A percentile compares a stretch with the other conserved stretches of the same genome.
phyloP scores from a whole-genome alignment of 1,284 basidiomycete species.

The Cutaneotrichosporon dermatis region DNA sequence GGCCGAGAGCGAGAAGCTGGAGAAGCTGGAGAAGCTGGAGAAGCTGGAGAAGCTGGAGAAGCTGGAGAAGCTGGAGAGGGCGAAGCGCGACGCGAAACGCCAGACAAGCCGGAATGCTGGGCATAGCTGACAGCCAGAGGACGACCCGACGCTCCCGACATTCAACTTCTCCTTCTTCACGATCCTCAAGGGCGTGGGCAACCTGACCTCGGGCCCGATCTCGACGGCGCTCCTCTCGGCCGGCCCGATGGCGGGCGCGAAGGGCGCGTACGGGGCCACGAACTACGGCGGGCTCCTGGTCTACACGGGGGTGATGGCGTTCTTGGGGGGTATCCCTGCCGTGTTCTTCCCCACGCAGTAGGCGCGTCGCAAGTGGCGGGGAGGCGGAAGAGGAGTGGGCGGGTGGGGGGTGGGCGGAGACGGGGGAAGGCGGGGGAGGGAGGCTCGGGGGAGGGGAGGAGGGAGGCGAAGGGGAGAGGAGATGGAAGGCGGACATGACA shows the following conservation, averaged over 20 bases:
- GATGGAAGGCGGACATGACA: too few relatives aligned
- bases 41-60: too few relatives aligned
- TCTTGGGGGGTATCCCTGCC: slow-evolving; percentile 18
- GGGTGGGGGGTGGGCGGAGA: background rate
- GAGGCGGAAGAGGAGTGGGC: too few relatives aligned
- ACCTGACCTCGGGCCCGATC: slow-evolving; percentile 44
- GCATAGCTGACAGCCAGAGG: slow-evolving; percentile 21
- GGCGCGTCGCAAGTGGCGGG: background rate
- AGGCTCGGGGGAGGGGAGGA: too few relatives aligned
- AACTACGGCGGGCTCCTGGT: slow-evolving; percentile 37
- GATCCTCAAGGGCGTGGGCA: slow-evolving; percentile 43
- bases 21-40: too few relatives aligned
- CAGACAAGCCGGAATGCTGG: too few relatives aligned
- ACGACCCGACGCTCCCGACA: slow-evolving; percentile 38
- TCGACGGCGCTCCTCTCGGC: slow-evolving; percentile 33
- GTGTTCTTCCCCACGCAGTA: slow-evolving; percentile 17
- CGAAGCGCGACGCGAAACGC: too few relatives aligned
- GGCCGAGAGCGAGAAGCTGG: too few relatives aligned
- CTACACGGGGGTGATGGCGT: slow-evolving; percentile 29
- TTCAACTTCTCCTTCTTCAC: slow-evolving; percentile 43
- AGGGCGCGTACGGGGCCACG: slow-evolving; percentile 41
- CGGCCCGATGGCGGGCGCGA: slow-evolving; percentile 22
- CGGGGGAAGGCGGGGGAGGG: too few relatives aligned
- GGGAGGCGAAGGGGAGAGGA: too few relatives aligned
- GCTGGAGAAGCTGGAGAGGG: too few relatives aligned